phyloP scores from a whole-genome alignment of 176 grass and related monocot genomes.

The Cenchrus americanus region DNA sequence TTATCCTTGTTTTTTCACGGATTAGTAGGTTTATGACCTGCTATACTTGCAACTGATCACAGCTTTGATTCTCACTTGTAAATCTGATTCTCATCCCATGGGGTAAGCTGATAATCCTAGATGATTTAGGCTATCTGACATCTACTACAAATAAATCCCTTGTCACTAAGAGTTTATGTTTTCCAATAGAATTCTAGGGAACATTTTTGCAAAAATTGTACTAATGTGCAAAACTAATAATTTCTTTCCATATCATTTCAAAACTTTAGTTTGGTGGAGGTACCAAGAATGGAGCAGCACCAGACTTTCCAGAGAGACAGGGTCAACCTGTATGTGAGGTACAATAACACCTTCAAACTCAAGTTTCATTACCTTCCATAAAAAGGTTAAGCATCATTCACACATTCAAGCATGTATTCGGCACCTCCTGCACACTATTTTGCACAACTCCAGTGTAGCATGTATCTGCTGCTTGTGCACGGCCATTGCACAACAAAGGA shows the following conservation, averaged over 20 bases:
- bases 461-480: conserved; percentile 1
- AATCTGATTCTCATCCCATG: conserved; percentile 2
- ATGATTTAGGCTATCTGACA: conserved; percentile 4
- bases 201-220: conserved; percentile 9
- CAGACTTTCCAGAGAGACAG: conserved; percentile 68
- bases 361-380: conserved; percentile 18
- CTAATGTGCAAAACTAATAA: conserved; percentile 2
- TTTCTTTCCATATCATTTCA: not conserved
- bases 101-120: not conserved
- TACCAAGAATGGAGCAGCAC: conserved; percentile 51
- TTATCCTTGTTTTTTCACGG: not conserved
- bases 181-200: not conserved
- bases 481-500: conserved; percentile 3
- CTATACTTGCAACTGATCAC: conserved; percentile 8
- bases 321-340: conserved; percentile 92
- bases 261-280: conserved; percentile 50
- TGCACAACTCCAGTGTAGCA: conserved; percentile 23
- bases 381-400: not conserved
- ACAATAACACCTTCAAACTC: conserved; percentile 24
- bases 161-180: not conserved
- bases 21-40: conserved; percentile 18
- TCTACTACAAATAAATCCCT: not conserved
- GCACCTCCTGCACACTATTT: conserved; percentile 37
- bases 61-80: not conserved
- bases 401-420: conserved; percentile 26